phyloP scores from a whole-genome alignment of 2,329 filamentous ascomycete genomes.

The Plectosphaerella plurivora region DNA sequence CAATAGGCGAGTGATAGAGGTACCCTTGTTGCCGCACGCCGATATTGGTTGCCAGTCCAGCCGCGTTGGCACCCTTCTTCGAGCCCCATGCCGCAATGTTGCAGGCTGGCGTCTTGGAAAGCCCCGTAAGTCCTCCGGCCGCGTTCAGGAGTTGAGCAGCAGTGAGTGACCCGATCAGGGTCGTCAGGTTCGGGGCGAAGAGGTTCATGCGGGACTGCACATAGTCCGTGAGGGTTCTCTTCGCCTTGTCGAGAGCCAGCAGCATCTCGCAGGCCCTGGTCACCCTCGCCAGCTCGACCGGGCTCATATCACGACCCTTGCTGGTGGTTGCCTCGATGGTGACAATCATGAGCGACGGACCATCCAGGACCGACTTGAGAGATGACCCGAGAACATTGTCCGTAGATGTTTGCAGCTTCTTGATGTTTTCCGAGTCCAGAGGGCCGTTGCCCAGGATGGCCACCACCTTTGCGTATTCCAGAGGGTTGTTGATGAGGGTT shows the following conservation, averaged over 20 bases:
- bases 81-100: constrained; percentile 89
- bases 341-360: constrained; percentile 90
- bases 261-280: constrained; percentile 81
- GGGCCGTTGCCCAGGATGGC: constrained; percentile 90
- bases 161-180: constrained; percentile 84
- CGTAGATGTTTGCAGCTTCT: constrained; percentile 67
- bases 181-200: constrained; percentile 91
- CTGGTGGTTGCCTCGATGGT: constrained; percentile 92
- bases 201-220: constrained; percentile 96
- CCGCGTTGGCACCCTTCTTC: constrained; percentile 70
- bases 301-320: constrained; percentile 70
- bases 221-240: constrained; percentile 83
- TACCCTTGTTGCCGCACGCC: constrained; percentile 89
- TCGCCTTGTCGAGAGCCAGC: constrained; percentile 81
- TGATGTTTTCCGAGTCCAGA: constrained; percentile 76
- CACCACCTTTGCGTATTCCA: constrained; percentile 94
- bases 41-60: constrained; percentile 88
- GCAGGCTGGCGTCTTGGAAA: constrained; percentile 89
- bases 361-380: constrained; percentile 77
- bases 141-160: constrained; percentile 96
- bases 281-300: constrained; percentile 71
- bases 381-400: constrained; percentile 74
- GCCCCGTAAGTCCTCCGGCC: constrained; percentile 78
- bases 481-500: constrained; percentile 79
- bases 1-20: constrained; percentile 86